These are phyloP conservation scores for Pontederia crassipes DNA, from an alignment of 176 grass and related monocot species.

Conservation along the genomic window DNA sequence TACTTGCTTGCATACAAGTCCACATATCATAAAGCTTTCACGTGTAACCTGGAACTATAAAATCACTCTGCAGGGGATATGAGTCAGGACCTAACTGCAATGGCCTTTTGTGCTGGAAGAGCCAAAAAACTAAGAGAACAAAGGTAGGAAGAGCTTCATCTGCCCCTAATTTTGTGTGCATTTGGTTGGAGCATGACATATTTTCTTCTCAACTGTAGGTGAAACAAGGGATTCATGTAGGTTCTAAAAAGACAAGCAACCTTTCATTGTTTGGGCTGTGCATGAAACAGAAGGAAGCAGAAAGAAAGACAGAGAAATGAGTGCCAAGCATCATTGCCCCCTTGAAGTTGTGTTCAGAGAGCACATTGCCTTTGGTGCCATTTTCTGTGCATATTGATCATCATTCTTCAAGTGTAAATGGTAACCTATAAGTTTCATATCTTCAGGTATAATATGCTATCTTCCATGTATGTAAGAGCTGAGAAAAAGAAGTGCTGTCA, in stretches of 20 bases:
- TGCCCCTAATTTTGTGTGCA: background rate
- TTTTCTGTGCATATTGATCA: background rate
- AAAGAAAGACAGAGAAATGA: background rate
- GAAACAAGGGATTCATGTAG: constrained; percentile 1
- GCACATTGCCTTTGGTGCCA: background rate
- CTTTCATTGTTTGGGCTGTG: constrained; percentile 4
- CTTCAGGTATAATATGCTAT: no score
- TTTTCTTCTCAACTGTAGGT: background rate
- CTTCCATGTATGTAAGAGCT: no score
- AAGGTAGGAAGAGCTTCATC: background rate
- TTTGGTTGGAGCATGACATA: no score
- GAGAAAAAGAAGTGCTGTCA: no score
- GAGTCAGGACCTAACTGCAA: constrained; percentile 4
- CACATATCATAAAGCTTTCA: background rate
- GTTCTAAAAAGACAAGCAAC: background rate
- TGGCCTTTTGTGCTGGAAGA: constrained; percentile 6
- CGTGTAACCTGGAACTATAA: background rate
- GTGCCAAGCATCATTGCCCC: background rate
- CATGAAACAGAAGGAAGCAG: background rate
- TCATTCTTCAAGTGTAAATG: background rate
- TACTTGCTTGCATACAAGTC: no score
- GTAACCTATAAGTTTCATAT: no score
- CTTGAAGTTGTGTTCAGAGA: background rate
- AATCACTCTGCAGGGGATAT: constrained; percentile 4
- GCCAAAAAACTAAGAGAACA: background rate